Base-by-base conservation (phyloP, 495 filamentous ascomycete species). In the Penicillium waksmanii region DNA sequence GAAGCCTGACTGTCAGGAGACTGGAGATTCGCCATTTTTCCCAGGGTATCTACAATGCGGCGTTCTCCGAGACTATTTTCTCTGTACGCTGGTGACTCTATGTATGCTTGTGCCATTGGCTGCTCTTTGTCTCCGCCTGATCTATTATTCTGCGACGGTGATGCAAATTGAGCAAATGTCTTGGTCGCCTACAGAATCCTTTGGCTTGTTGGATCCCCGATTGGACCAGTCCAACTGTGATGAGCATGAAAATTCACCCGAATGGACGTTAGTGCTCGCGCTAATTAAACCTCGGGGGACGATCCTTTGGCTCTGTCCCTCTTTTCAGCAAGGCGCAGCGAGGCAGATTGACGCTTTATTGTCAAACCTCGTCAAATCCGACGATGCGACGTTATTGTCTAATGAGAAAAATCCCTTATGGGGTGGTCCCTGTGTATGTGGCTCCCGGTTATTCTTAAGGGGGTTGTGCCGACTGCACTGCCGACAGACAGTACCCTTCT, bases 301-400 rank as follows among this genome's bases (percentile, higher is more conserved):
- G 35, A 38, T 17, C 55, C 33, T 51, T 57, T 35, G 55, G 35
- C n/a, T 50, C 55, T 23, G 31, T 46, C 21, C 55, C 15, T 57
- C 55, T 51, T 21, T 57, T 57, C 10, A 57, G 55, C 40, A 57
- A 36, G 44, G 55, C 55, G 55, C 44, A 57, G 55, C 46, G 27
- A 57, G 55, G 43, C 55, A 13, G 55, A 51, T 51, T 11, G 56
- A 51, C 43, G 36, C 18, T 27, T 53, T 34, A 42, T 23, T 34
- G 54, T 13, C 11, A 43, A 15, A 50, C 43, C 46, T 38, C 35
- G 6, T 38, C 35, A 38, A 38, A 38, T 38, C 35, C 35, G 35
- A 38, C 35, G 35, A 38, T 38, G 35, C 35, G 35, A 38, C 35
- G 35, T 38, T 38, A 38, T 38, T 38, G 35, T 11, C 35, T 7